These are phyloP conservation scores for Lyophyllum decastes DNA, from an alignment of 768 basidiomycete species.

Conservation along the genomic window DNA sequence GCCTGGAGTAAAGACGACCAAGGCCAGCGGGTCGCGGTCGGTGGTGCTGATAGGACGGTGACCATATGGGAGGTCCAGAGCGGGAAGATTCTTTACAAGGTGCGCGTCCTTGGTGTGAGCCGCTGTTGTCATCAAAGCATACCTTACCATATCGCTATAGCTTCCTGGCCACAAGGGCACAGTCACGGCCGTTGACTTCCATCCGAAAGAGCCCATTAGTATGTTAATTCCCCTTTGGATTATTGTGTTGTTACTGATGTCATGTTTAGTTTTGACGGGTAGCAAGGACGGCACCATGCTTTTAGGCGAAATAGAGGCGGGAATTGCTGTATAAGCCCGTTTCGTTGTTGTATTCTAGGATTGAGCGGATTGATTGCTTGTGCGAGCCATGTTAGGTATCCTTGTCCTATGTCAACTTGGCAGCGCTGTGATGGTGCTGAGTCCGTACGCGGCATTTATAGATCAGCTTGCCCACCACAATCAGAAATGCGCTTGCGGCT, in stretches of 20 bases:
- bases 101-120: constrained; percentile 27
- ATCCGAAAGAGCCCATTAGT: constrained; percentile 95
- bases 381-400: neutral
- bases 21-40: constrained; percentile 81
- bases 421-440: too few species aligned
- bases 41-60: constrained; percentile 87
- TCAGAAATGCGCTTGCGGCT: too few species aligned
- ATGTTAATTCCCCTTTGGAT: constrained; percentile 30
- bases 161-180: constrained; percentile 97
- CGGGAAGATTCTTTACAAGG: constrained; percentile 77
- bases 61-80: constrained; percentile 88
- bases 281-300: constrained; percentile 95
- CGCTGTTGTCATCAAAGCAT: neutral
- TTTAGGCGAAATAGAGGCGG: constrained; percentile 85
- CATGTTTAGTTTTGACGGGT: constrained; percentile 72
- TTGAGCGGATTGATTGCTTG: neutral
- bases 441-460: too few species aligned
- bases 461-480: too few species aligned
- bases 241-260: neutral
- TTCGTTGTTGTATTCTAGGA: neutral
- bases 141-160: constrained; percentile 33
- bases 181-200: constrained; percentile 94
- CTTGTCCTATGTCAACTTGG: too few species aligned
- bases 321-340: constrained; percentile 39
- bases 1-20: constrained; percentile 89